phyloP scores from a whole-genome alignment of 176 grass and related monocot species.

The Aegilops sharonensis region DNA sequence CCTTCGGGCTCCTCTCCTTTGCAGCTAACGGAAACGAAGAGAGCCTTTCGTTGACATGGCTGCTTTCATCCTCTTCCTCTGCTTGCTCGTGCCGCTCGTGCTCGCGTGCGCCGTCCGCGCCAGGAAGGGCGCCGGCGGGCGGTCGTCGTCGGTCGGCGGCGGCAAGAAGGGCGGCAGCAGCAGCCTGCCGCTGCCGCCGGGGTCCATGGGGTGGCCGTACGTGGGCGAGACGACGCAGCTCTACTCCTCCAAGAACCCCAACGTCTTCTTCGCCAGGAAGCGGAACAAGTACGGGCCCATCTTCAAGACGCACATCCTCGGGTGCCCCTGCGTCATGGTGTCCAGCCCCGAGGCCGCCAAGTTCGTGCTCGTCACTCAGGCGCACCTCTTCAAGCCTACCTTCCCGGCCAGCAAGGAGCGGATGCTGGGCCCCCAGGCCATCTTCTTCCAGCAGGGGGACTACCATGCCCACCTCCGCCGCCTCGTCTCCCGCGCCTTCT shows the following conservation, averaged over 20 bases:
- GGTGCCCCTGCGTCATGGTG: conserved; percentile 96
- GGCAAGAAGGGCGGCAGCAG: background rate
- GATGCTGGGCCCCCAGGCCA: conserved; percentile 85
- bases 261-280: conserved; percentile 80
- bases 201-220: conserved; percentile 94
- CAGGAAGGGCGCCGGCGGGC: background rate
- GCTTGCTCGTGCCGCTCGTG: conserved; percentile 38
- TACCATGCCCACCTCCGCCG: conserved; percentile 89
- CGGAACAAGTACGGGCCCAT: conserved; percentile 71
- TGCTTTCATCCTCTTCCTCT: conserved; percentile 42
- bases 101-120: conserved; percentile 7
- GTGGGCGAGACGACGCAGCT: conserved; percentile 93
- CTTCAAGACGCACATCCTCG: conserved; percentile 97
- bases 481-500: conserved; percentile 83
- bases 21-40: background rate
- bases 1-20: too few relatives aligned
- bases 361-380: conserved; percentile 89
- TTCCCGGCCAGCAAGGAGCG: conserved; percentile 99
- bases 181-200: conserved; percentile 63
- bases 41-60: background rate
- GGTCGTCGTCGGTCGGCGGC: background rate
- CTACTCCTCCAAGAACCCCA: conserved; percentile 78
- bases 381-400: conserved; percentile 97
- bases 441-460: conserved; percentile 96
- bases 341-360: conserved; percentile 92